Evolutionary conservation across 164 flowering plant genomes (phyloP).

Genomic region (Hamamelis virginiana): DNA sequence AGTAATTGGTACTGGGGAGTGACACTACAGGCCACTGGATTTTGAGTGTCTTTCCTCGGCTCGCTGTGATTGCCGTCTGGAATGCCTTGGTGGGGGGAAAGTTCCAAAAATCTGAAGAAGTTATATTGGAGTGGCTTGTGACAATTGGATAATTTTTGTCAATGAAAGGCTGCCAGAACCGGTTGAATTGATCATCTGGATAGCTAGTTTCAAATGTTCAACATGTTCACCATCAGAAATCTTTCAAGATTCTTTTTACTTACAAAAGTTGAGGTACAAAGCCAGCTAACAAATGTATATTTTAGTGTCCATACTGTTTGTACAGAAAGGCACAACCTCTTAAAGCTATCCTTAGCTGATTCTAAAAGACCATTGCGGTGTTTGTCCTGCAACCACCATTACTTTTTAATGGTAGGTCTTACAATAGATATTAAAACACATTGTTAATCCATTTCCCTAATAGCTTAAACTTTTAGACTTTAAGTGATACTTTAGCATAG

Average conservation of each 20-base stretch:
- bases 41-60: slow-evolving; percentile 59
- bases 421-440: too few relatives aligned
- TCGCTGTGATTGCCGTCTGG: slow-evolving; percentile 48
- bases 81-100: slow-evolving; percentile 68
- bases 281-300: too few relatives aligned
- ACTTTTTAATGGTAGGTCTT: too few relatives aligned
- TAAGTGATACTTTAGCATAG: too few relatives aligned
- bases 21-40: slow-evolving; percentile 65
- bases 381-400: too few relatives aligned
- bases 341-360: too few relatives aligned
- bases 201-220: slow-evolving; percentile 47
- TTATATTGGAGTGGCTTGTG: slow-evolving; percentile 38
- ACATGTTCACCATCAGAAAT: slow-evolving; percentile 13
- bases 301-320: too few relatives aligned
- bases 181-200: slow-evolving; percentile 89
- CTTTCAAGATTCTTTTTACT: not conserved
- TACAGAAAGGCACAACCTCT: too few relatives aligned
- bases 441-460: too few relatives aligned
- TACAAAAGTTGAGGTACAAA: not conserved
- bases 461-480: too few relatives aligned
- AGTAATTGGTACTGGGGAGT: slow-evolving; percentile 56
- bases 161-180: slow-evolving; percentile 73
- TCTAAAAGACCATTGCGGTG: too few relatives aligned
- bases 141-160: slow-evolving; percentile 55
- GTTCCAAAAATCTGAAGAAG: slow-evolving; percentile 75